Base-by-base conservation (phyloP, 1,284 basidiomycete genomes). In the Pseudozyma thailandica region DNA sequence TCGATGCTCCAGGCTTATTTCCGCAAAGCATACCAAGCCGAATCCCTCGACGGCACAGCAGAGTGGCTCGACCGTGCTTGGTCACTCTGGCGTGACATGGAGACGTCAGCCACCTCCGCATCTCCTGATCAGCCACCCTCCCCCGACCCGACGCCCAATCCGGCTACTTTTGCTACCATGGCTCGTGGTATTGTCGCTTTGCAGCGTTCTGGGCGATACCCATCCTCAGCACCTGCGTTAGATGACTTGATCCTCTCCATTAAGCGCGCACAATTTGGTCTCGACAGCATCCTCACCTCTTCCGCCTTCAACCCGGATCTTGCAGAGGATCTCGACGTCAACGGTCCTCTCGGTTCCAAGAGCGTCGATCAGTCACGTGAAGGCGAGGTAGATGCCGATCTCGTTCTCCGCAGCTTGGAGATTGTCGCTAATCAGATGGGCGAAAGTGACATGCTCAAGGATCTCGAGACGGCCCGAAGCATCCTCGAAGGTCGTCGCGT, bases 1-100 rank as follows among this genome's bases (percentile, higher is more conserved):
- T 65, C 76, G 6, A 75, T 81, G 63, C 66, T 81, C 5, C 71
- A 75, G 33, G 72, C 74, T n/a, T 79, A 77, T 47, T 64, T 80
- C 26, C 51, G 50, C 55, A 78, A 78, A 44, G 74, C 77, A 13
- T 70, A 70, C 33, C 56, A 71, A 39, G 70, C 57, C 15, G 70
- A 72, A 33, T 57, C 51, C n/a, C 25, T 60, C 26, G 59, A 74
- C 5, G 64, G 68, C 6, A 62, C 57, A 2, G 41, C 55, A n/a
- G 58, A 71, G 23, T 81, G 77, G 74, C 51, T 74, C 27, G 31
- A 41, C n/a, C 54, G 65, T 30, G 78, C 78, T 21, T 76, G 73
- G 75, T 46, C 60, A 23, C 59, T 81, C 13, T 80, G 60, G 55
- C 45, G 63, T 23, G 71, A 68, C 26, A 81, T 81, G 78, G 54